These are phyloP conservation scores for Gentiana dahurica DNA, from an alignment of 257 asterid genomes.

Conservation along the genomic window DNA sequence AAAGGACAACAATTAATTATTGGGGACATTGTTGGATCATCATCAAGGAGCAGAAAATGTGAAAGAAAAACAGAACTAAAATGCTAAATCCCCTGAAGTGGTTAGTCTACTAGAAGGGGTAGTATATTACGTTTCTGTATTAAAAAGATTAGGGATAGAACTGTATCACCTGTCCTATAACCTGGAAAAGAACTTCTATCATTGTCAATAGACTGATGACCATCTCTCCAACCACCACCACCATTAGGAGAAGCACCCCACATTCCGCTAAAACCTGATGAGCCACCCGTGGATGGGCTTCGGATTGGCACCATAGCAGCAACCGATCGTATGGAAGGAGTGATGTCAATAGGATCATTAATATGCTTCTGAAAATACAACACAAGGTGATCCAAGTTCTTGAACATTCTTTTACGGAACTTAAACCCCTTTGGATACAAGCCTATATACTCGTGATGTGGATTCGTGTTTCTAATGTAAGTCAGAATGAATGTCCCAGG, in stretches of 20 bases:
- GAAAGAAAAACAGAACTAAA: too few relatives aligned
- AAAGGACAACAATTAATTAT: too few relatives aligned
- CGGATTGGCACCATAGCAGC: slow-evolving; percentile 93
- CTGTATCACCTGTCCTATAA: slow-evolving; percentile 45
- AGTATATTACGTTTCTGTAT: too few relatives aligned
- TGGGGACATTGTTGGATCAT: too few relatives aligned
- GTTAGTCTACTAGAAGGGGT: too few relatives aligned
- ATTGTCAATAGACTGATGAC: slow-evolving; percentile 31
- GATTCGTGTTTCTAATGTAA: slow-evolving; percentile 79
- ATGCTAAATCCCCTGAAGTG: too few relatives aligned
- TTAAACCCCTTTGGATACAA: slow-evolving; percentile 88
- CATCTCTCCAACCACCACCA: slow-evolving; percentile 56
- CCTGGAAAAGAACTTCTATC: slow-evolving; percentile 43
- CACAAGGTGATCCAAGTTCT: slow-evolving; percentile 79
- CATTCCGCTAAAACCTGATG: slow-evolving; percentile 61
- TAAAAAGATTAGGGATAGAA: too few relatives aligned
- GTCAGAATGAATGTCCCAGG: slow-evolving; percentile 96
- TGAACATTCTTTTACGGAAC: slow-evolving; percentile 85
- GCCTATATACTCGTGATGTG: slow-evolving; percentile 93
- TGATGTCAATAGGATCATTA: slow-evolving; percentile 69
- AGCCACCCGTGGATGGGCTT: slow-evolving; percentile 73
- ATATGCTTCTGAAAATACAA: slow-evolving; percentile 85
- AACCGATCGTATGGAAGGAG: slow-evolving; percentile 67
- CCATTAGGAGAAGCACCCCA: slow-evolving; percentile 58
- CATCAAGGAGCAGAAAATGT: too few relatives aligned